A percentile compares a stretch with the other conserved stretches of the same genome.
Evolutionary conservation across 2,329 filamentous ascomycete species (phyloP).

Genomic region (Botryotinia narcissicola): DNA sequence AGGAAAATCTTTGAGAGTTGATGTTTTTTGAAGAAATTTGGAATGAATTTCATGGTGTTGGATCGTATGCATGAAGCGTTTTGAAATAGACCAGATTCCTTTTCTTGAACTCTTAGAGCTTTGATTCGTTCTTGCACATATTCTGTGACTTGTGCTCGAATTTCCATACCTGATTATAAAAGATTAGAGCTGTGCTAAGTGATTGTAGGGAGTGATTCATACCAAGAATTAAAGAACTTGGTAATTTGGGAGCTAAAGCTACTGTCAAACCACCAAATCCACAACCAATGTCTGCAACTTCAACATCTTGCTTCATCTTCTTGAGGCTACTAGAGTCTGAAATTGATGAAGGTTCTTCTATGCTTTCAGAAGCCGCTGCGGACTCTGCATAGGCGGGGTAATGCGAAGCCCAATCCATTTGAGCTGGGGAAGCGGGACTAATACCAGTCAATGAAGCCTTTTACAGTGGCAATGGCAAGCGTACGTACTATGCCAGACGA

Average conservation of each 20-base stretch:
- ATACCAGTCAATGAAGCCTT: conserved; percentile 23
- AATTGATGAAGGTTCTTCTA: conserved; percentile 21
- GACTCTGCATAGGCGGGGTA: conserved; percentile 69
- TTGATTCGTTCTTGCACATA: conserved; percentile 86
- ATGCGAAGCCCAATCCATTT: conserved; percentile 88
- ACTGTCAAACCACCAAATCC: conserved; percentile 91
- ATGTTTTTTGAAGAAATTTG: conserved; percentile 83
- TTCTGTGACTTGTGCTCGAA: conserved; percentile 83
- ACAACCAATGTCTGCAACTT: conserved; percentile 95
- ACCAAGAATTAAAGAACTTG: conserved; percentile 81
- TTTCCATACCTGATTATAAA: conserved; percentile 70
- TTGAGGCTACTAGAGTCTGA: conserved; percentile 19
- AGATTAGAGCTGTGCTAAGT: conserved; percentile 20
- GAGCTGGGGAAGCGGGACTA: conserved; percentile 73
- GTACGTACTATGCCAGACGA: conserved; percentile 74
- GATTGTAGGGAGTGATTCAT: conserved; percentile 35
- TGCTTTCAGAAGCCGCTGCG: conserved; percentile 36
- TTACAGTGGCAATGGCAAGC: conserved; percentile 15
- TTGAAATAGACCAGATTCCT: conserved; percentile 60
- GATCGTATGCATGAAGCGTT: conserved; percentile 87
- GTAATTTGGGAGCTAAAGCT: conserved; percentile 76
- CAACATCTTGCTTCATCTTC: conserved; percentile 65
- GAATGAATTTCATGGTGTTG: conserved; percentile 99
- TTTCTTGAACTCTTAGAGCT: conserved; percentile 69
- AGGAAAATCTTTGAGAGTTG: conserved; percentile 93